Percentiles rank a stretch among this genome's conserved stretches.
These are phyloP conservation scores for Lachnellula occidentalis DNA, from an alignment of 2,329 filamentous ascomycete species.

Conservation along the genomic window DNA sequence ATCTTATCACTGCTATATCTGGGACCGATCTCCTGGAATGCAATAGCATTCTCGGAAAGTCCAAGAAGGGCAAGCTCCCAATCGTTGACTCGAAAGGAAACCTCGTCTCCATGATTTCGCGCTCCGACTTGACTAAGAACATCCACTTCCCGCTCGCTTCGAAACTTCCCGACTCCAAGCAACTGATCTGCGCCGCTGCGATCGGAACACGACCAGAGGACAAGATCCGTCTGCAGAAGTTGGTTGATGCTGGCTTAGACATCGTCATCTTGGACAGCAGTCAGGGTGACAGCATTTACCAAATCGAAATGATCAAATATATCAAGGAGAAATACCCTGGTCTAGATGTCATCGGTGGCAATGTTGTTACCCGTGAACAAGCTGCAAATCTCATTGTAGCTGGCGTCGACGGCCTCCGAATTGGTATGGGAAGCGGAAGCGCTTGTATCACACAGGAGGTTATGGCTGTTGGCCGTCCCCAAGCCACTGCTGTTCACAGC, in stretches of 20 bases:
- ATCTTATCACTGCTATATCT: conserved; percentile 79
- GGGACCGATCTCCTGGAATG: conserved; percentile 83
- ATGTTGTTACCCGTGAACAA: conserved; percentile 96
- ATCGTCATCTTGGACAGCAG: conserved; percentile 94
- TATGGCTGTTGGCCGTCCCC: conserved; percentile 96
- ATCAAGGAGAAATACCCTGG: conserved; percentile 80
- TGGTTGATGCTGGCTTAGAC: conserved; percentile 92
- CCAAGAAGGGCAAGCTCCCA: conserved; percentile 97
- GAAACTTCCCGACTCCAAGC: conserved; percentile 94
- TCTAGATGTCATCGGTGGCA: conserved; percentile 94
- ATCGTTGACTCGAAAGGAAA: conserved; percentile 82
- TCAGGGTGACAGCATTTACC: conserved; percentile 98
- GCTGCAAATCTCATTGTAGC: conserved; percentile 87
- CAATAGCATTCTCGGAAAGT: conserved; percentile 87
- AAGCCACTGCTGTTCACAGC: conserved; percentile 87
- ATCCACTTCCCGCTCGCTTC: conserved; percentile 93
- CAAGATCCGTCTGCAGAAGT: conserved; percentile 75
- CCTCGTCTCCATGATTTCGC: conserved; percentile 84
- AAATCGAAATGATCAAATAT: conserved; percentile 97
- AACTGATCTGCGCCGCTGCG: conserved; percentile 90
- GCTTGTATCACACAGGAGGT: conserved; percentile 99
- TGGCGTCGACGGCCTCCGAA: conserved; percentile 91
- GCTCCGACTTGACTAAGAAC: conserved; percentile 98
- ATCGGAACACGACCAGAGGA: conserved; percentile 95
- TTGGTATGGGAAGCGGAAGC: conserved; percentile 97